Percentiles rank a stretch among this genome's conserved stretches.
Conservation (phyloP, 768 basidiomycete species). For the Podaxis sp. region DNA sequence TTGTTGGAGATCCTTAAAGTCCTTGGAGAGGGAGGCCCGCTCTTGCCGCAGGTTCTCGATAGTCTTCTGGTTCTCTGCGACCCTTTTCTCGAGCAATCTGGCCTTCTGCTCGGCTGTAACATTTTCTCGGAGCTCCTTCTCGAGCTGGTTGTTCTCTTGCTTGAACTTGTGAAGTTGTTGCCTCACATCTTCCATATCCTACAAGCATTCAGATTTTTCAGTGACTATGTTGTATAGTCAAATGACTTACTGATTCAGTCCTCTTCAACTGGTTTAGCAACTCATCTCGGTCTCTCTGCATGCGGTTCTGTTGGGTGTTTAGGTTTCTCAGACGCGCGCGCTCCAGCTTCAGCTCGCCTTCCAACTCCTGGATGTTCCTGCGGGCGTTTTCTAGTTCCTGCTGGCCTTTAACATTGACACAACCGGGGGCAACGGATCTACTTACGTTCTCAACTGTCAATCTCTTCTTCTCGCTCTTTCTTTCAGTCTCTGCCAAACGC, state of each 20-base stretch:
- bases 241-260: constrained; percentile 61
- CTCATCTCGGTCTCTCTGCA: constrained; percentile 64
- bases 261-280: constrained; percentile 63
- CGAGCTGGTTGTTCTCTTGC: constrained; percentile 70
- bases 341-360: constrained; percentile 69
- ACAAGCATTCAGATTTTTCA: neutral
- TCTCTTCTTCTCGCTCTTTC: constrained; percentile 44
- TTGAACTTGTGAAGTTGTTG: constrained; percentile 66
- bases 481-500: constrained; percentile 52
- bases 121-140: constrained; percentile 74
- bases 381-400: constrained; percentile 76
- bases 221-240: neutral
- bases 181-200: constrained; percentile 83
- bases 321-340: constrained; percentile 62
- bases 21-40: constrained; percentile 61
- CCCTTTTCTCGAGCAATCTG: constrained; percentile 62
- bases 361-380: constrained; percentile 62
- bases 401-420: neutral
- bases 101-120: constrained; percentile 71
- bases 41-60: constrained; percentile 79
- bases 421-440: neutral
- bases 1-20: constrained; percentile 73
- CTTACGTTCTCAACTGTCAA: constrained; percentile 56
- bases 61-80: constrained; percentile 64
- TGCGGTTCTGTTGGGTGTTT: constrained; percentile 58